phyloP scores from a whole-genome alignment of 768 basidiomycete genomes.

The Hericium alpestre region DNA sequence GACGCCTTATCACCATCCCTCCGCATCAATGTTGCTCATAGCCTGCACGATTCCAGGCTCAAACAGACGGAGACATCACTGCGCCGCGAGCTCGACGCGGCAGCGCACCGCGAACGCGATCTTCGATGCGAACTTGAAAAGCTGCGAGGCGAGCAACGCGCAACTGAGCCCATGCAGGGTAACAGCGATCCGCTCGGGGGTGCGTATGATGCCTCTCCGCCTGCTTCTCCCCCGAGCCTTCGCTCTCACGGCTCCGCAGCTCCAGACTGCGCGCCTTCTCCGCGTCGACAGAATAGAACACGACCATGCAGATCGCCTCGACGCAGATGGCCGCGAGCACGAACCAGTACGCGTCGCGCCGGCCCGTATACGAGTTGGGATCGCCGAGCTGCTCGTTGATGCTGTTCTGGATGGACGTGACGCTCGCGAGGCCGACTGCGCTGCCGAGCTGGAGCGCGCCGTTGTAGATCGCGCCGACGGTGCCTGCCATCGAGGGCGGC shows the following conservation, averaged over 20 bases:
- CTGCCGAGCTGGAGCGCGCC: conserved; percentile 42
- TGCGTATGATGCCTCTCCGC: background rate
- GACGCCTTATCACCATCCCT: background rate
- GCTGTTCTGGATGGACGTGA: conserved; percentile 38
- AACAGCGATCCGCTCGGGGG: background rate
- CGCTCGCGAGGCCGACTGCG: conserved; percentile 38
- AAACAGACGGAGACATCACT: conserved; percentile 3
- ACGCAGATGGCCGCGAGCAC: conserved; percentile 25
- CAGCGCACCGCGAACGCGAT: background rate
- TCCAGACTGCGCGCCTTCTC: background rate
- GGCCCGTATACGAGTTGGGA: conserved; percentile 23
- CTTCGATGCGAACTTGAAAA: background rate
- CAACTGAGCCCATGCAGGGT: background rate
- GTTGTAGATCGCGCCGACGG: conserved; percentile 47
- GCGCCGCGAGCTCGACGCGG: conserved; percentile 1
- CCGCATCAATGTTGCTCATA: background rate
- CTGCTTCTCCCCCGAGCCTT: background rate
- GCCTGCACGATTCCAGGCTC: conserved; percentile 6
- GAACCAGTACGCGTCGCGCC: conserved; percentile 34
- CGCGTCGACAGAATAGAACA: conserved; percentile 21
- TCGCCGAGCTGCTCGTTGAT: conserved; percentile 22
- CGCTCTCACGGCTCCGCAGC: background rate
- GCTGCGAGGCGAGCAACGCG: background rate
- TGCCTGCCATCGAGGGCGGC: conserved; percentile 40
- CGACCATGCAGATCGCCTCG: conserved; percentile 22